A percentile compares a stretch with the other conserved stretches of the same genome.
phyloP scores from a whole-genome alignment of 441 rosid species.

The Cnidoscolus chayamansa region DNA sequence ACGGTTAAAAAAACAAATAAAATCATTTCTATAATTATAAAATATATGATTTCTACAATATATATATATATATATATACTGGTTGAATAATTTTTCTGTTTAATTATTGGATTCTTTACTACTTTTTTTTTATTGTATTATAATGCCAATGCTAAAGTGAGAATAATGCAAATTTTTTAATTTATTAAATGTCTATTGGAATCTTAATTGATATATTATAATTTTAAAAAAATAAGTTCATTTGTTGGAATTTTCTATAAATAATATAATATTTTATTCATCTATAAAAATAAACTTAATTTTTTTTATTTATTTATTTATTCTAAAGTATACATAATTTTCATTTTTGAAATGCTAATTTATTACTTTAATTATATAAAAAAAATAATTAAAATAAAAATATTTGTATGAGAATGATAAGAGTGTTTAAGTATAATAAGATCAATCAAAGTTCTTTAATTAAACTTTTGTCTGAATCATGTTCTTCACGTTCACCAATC shows the following conservation, averaged over 20 bases:
- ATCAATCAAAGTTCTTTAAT: not conserved
- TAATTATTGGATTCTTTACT: not conserved
- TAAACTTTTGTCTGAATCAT: not conserved
- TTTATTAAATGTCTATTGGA: not conserved
- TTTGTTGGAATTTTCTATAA: no score
- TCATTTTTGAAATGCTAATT: no score
- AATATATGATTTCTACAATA: not conserved
- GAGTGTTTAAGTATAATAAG: no score
- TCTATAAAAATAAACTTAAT: no score
- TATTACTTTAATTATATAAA: no score
- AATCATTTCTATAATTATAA: not conserved
- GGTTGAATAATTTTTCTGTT: not conserved
- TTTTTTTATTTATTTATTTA: no score
- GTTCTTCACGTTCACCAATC: conserved; percentile 12
- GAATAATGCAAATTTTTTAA: no score
- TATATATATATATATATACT: not conserved
- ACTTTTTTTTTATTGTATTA: not conserved
- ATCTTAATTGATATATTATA: not conserved
- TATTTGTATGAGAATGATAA: no score
- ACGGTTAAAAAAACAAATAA: not conserved
- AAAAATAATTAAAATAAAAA: no score
- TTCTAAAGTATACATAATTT: no score
- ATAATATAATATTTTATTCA: no score
- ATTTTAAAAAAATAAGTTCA: not conserved
- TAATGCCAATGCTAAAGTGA: no score